Conservation (phyloP, 129 eudicot species). For the Chrysanthemum seticuspe region DNA sequence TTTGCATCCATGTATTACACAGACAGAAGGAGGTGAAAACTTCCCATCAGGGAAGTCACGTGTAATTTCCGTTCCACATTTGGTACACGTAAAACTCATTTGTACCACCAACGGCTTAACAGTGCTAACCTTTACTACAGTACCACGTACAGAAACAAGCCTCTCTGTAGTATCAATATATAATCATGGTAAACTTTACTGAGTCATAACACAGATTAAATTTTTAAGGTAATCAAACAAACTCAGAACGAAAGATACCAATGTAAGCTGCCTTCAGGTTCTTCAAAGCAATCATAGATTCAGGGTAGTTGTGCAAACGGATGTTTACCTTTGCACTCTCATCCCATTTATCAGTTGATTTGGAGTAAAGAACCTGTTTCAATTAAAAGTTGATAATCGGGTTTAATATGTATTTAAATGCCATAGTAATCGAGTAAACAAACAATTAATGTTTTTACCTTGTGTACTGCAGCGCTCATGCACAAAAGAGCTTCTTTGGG, state of each 20-base stretch:
- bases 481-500: constrained; percentile 90
- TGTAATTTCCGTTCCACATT: constrained; percentile 68
- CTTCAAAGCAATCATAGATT: constrained; percentile 86
- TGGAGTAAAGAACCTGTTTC: constrained; percentile 37
- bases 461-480: constrained; percentile 85
- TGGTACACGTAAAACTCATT: constrained; percentile 70
- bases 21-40: constrained; percentile 76
- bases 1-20: constrained; percentile 78
- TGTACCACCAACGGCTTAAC: constrained; percentile 88
- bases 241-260: constrained; percentile 41
- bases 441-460: constrained; percentile 37
- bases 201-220: constrained; percentile 14
- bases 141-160: constrained; percentile 88
- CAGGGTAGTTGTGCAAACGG: constrained; percentile 80
- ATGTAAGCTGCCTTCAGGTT: constrained; percentile 95
- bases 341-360: constrained; percentile 35
- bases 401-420: constrained; percentile 1
- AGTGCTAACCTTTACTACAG: constrained; percentile 87
- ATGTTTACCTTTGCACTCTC: constrained; percentile 60
- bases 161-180: constrained; percentile 48
- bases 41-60: constrained; percentile 96
- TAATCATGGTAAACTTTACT: constrained; percentile 1
- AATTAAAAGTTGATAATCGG: too few species aligned
- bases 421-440: neutral
- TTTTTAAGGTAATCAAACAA: neutral